phyloP scores from a whole-genome alignment of 2,329 filamentous ascomycete genomes.

The Malbranchea cinnamomea region DNA sequence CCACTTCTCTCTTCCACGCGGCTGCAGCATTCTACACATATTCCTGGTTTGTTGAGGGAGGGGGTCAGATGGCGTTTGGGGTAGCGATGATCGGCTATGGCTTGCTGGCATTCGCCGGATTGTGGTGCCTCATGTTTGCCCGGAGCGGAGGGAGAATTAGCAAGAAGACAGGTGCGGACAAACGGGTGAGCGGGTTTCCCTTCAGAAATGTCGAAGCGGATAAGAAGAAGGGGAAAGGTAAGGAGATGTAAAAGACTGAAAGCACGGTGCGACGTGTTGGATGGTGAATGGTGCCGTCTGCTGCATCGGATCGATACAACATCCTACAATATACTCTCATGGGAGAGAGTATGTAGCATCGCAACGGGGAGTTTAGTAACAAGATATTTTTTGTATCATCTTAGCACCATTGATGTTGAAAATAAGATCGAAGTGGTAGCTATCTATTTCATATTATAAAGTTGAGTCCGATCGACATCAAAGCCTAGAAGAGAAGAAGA shows the following conservation, averaged over 20 bases:
- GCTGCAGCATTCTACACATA: conserved; percentile 52
- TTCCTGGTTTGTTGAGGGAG: conserved; percentile 43
- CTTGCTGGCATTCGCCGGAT: conserved; percentile 44
- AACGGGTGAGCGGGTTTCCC: conserved; percentile 50
- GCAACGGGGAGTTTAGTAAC: too few species aligned
- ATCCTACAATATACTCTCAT: too few species aligned
- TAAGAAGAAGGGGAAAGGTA: conserved; percentile 31
- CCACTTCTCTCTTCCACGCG: conserved; percentile 54
- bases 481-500: too few species aligned
- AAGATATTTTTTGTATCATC: too few species aligned
- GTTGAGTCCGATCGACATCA: too few species aligned
- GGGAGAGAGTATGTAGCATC: too few species aligned
- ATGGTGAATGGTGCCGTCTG: too few species aligned
- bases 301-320: too few species aligned
- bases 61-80: conserved; percentile 43
- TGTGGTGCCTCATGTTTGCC: conserved; percentile 50
- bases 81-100: conserved; percentile 45
- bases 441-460: too few species aligned
- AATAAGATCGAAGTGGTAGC: too few species aligned
- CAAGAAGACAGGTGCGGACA: conserved; percentile 50
- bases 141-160: conserved; percentile 42
- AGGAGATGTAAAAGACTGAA: conserved; percentile 3
- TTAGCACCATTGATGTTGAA: too few species aligned
- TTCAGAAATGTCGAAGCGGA: conserved; percentile 46
- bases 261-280: too few species aligned